phyloP scores from a whole-genome alignment of 116 monocot species.

The Iris pallida region DNA sequence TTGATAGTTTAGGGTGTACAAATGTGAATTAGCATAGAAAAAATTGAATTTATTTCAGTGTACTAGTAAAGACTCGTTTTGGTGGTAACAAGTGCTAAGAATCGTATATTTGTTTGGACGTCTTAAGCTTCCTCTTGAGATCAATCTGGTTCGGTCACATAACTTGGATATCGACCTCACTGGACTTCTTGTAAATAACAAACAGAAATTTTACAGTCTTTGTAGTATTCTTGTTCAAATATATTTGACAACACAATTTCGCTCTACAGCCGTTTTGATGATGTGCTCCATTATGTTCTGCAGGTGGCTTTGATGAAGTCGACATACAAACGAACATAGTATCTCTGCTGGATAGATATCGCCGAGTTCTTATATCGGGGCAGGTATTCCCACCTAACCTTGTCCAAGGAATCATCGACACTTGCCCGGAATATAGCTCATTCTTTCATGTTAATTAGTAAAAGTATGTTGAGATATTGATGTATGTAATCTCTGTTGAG shows the following conservation, averaged over 20 bases:
- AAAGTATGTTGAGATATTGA: too few species aligned
- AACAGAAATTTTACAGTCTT: neutral
- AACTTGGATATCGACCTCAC: too few species aligned
- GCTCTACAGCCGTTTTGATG: neutral
- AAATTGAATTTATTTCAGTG: too few species aligned
- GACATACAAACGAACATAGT: constrained; percentile 20
- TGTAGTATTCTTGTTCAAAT: neutral
- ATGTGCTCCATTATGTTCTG: neutral
- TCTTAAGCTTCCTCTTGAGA: too few species aligned
- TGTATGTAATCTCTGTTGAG: too few species aligned
- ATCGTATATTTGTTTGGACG: too few species aligned
- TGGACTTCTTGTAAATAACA: too few species aligned
- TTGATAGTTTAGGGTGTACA: too few species aligned
- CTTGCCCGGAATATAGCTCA: constrained; percentile 26
- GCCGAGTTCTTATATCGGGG: constrained; percentile 11
- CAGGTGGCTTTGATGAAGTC: constrained; percentile 30
- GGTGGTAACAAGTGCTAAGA: too few species aligned
- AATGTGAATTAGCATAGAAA: too few species aligned
- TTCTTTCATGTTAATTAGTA: constrained; percentile 5
- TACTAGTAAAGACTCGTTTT: too few species aligned
- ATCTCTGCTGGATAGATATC: constrained; percentile 25
- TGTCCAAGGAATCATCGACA: constrained; percentile 10
- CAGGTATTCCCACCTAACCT: constrained; percentile 20
- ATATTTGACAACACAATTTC: neutral
- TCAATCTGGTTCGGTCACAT: too few species aligned